These are phyloP conservation scores for Lodderomyces metapsilosis DNA, from an alignment of 1,139 yeast genomes.

Conservation along the genomic window DNA sequence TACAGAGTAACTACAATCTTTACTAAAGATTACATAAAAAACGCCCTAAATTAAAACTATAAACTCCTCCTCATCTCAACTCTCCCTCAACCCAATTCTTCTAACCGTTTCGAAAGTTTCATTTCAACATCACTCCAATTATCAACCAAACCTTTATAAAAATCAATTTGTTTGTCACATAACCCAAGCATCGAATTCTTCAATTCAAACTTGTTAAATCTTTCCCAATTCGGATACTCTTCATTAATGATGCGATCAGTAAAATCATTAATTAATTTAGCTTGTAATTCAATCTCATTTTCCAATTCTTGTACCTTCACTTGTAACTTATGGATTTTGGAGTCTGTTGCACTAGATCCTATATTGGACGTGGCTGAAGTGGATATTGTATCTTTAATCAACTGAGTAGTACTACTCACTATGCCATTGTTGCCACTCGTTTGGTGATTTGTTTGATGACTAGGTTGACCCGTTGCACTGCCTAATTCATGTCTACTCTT, in stretches of 20 bases:
- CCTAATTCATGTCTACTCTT: conserved; percentile 71
- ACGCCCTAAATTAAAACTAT: background rate
- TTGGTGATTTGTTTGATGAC: conserved; percentile 16
- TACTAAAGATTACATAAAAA: background rate
- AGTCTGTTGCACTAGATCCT: conserved; percentile 39
- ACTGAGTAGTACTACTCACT: conserved; percentile 45
- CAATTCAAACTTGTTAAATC: conserved; percentile 74
- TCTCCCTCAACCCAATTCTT: conserved; percentile 5
- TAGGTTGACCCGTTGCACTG: conserved; percentile 45
- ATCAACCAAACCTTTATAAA: conserved; percentile 67
- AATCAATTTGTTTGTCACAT: conserved; percentile 74
- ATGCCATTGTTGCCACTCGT: conserved; percentile 26
- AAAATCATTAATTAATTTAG: conserved; percentile 47
- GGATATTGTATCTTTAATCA: conserved; percentile 46
- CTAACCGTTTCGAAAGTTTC: conserved; percentile 39
- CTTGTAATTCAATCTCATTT: conserved; percentile 57
- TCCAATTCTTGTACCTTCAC: conserved; percentile 35
- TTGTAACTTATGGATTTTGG: conserved; percentile 34
- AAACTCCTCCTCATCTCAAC: background rate
- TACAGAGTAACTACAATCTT: background rate
- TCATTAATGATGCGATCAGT: conserved; percentile 73
- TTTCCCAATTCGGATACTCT: conserved; percentile 83
- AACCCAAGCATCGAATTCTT: conserved; percentile 65
- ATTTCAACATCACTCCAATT: conserved; percentile 68
- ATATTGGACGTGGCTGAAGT: conserved; percentile 45